Percentiles rank a stretch among this genome's conserved stretches.
Evolutionary conservation across 805 yeast genomes (phyloP).

Genomic region (Nakazawaea ambrosiae): DNA sequence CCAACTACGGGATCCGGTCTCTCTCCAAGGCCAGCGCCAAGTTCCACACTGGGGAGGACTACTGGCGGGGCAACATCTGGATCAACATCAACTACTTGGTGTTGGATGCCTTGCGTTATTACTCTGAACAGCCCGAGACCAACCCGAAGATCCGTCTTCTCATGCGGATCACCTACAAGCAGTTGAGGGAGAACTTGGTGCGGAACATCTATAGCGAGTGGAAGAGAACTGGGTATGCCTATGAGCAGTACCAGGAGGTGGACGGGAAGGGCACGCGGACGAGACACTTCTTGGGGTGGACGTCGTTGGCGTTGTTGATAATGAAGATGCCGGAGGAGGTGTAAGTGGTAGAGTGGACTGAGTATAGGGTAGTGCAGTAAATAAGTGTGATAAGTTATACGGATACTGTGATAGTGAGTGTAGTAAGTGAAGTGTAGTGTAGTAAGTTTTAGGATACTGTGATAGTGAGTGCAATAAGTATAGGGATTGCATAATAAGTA

Average conservation of each 20-base stretch:
- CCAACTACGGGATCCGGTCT: slow-evolving; percentile 74
- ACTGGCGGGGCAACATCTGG: slow-evolving; percentile 97
- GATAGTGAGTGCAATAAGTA: no score
- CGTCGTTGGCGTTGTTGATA: slow-evolving; percentile 71
- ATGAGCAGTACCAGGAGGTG: slow-evolving; percentile 82
- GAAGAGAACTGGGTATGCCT: slow-evolving; percentile 70
- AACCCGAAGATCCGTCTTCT: slow-evolving; percentile 25
- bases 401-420: no score
- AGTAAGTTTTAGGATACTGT: no score
- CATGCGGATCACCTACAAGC: slow-evolving; percentile 44
- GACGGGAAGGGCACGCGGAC: slow-evolving; percentile 78
- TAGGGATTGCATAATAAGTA: no score
- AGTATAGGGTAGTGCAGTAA: not conserved
- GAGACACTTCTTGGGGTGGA: slow-evolving; percentile 92
- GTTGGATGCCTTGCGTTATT: slow-evolving; percentile 61
- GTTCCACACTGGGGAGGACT: slow-evolving; percentile 79
- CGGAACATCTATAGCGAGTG: slow-evolving; percentile 64
- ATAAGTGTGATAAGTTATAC: no score
- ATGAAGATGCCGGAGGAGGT: slow-evolving; percentile 68
- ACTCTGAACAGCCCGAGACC: slow-evolving; percentile 28
- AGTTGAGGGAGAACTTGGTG: slow-evolving; percentile 62
- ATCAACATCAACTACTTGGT: slow-evolving; percentile 81
- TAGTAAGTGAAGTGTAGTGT: no score
- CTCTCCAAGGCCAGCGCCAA: slow-evolving; percentile 57
- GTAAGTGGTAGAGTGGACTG: not conserved